Evolutionary conservation across 1,139 yeast genomes (phyloP), one percentile per base, ranked within the genome.

Genomic region (Lodderomyces elongisporus): DNA sequence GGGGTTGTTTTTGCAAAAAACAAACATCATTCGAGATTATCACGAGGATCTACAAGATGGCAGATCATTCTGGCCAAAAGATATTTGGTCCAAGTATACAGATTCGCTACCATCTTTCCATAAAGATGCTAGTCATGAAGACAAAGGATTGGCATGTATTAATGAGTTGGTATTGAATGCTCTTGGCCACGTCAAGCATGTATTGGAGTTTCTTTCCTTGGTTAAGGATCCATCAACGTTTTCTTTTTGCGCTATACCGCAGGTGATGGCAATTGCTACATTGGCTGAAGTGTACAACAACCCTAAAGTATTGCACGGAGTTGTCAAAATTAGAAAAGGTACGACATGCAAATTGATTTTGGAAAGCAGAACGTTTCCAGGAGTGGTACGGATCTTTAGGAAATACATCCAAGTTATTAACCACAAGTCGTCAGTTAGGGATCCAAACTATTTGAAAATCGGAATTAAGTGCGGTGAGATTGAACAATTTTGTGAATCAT

Each of bases 181-280:
- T 1, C 67, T 93, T 54, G 67, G 66, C 27, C 96, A 89, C 50
- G 91, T 77, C 27, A 75, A 74, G 36, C 93, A 87, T 51, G 85
- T 81, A 23, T 69, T 93, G 49, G 74, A 74, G 37, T 93, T 85
- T 54, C 70, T 93, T 38, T 74, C 93, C 17, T 68, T 80, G 45
- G 76, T 91, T 31, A 74, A 75, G 40, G 98, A 93, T 51, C 85
- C 84, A 37, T 78, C 95, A 0, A 65, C 83, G 33, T 91, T 87
- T 67, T 82, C 80, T 46, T 91, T 91, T 66, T 89, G 97, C 63
- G 89, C 96, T 13, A 91, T 91, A 52, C 98, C 98, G 14, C 98
- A 91, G 61, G 96, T 89, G 21, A 91, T 91, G 98, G 96, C 97
- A 27, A 82, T 91, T 54, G 96, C 97, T 6, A 87, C 97, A 0